A percentile compares a stretch with the other conserved stretches of the same genome.
These are phyloP conservation scores for Russula compacta DNA, from an alignment of 768 basidiomycete species.

Conservation along the genomic window DNA sequence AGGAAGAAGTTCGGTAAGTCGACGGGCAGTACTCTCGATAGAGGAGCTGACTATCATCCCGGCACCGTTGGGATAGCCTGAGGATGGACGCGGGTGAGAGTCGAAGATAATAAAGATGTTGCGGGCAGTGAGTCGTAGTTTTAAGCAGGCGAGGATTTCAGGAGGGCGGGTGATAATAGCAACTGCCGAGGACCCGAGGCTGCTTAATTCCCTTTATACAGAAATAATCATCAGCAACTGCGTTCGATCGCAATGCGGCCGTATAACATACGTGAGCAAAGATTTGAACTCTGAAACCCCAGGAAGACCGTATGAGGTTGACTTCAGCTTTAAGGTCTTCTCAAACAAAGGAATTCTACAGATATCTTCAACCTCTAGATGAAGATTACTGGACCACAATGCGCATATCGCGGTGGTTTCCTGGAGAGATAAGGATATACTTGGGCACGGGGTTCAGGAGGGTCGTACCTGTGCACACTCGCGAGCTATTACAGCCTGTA, in stretches of 20 bases:
- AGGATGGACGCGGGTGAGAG: slow-evolving; percentile 48
- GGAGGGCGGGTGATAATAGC: slow-evolving; percentile 61
- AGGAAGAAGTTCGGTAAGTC: slow-evolving; percentile 40
- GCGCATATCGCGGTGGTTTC: slow-evolving; percentile 49
- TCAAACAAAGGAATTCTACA: slow-evolving; percentile 40
- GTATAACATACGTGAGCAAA: slow-evolving; percentile 25
- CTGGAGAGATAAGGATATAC: slow-evolving; percentile 26
- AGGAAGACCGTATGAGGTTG: slow-evolving; percentile 33
- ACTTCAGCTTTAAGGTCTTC: slow-evolving; percentile 29
- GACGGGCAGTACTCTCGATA: slow-evolving; percentile 33
- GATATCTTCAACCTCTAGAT: slow-evolving; percentile 52
- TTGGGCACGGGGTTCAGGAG: not conserved
- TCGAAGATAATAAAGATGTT: slow-evolving; percentile 53
- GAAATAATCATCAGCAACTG: not conserved
- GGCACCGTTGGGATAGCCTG: slow-evolving; percentile 44
- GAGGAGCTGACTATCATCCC: slow-evolving; percentile 48
- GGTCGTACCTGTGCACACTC: slow-evolving; percentile 31
- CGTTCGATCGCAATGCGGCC: not conserved
- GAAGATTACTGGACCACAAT: slow-evolving; percentile 42
- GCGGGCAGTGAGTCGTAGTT: slow-evolving; percentile 20
- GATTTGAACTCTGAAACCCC: slow-evolving; percentile 31
- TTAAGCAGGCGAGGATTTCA: slow-evolving; percentile 53
- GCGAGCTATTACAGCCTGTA: slow-evolving; percentile 29
- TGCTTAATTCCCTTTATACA: slow-evolving; percentile 22
- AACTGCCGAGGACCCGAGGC: slow-evolving; percentile 28